phyloP scores from a whole-genome alignment of 2,329 filamentous ascomycete genomes.

The Fusarium sp. region DNA sequence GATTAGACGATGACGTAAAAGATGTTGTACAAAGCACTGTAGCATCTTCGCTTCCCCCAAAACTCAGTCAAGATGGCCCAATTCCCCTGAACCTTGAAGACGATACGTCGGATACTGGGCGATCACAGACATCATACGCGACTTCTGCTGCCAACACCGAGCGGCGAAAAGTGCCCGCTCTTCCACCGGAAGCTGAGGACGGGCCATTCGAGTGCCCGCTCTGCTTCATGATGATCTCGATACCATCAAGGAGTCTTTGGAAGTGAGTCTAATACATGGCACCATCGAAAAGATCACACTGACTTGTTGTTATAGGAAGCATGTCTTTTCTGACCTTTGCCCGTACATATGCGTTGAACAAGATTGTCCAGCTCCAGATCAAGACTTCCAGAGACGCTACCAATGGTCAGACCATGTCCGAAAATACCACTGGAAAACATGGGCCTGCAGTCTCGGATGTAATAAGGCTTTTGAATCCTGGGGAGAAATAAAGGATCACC shows the following conservation, averaged over 20 bases:
- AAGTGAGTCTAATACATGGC: neutral
- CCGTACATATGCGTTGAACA: neutral
- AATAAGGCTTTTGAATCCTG: accelerated
- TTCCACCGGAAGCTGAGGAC: neutral
- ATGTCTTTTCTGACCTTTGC: neutral
- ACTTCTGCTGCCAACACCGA: neutral
- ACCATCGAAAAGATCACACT: no score
- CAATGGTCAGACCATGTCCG: neutral
- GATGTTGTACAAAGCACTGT: neutral
- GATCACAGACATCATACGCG: slow-evolving; percentile 6
- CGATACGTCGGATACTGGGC: neutral
- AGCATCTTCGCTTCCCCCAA: neutral
- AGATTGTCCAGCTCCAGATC: neutral
- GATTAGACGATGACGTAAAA: accelerated
- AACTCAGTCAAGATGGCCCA: accelerated
- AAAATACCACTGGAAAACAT: slow-evolving; percentile 4
- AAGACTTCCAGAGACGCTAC: neutral
- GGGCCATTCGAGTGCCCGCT: slow-evolving; percentile 22
- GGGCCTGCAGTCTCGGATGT: neutral
- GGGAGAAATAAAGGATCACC: accelerated
- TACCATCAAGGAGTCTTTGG: accelerated
- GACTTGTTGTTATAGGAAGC: neutral
- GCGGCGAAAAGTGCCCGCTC: accelerated
- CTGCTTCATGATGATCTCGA: neutral
- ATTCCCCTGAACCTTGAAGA: accelerated